Base-by-base conservation (phyloP, 73 alveolate species). In the Uronychia setigera region DNA sequence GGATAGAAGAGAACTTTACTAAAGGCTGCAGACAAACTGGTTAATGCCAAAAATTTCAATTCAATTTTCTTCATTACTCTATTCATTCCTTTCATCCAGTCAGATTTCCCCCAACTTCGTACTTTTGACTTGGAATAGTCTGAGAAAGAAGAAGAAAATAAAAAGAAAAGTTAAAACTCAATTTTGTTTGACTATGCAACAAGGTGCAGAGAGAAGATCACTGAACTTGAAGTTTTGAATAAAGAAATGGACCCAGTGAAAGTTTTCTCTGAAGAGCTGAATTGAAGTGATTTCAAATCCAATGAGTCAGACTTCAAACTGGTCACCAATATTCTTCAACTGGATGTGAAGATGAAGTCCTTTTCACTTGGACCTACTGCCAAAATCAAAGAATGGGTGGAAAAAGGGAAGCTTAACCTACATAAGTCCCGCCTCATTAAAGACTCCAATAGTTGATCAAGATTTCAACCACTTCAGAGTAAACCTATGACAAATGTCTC, bases 31-130 rank as follows among this genome's bases (percentile, higher is more conserved):
- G 67, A 46, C n/a, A 46, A 46, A 19, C 67, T 46, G 5, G 67
- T 46, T 19, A 46, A 5, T 46, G 30, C 86, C 57, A 85, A 85
- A 77, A 84, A 85, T 60, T 85, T 46, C 76, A 34, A 77, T 29
- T 30, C 77, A 27, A 84, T 85, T 0, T 85, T 85, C 35, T 85
- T 35, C 59, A 85, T 85, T 1, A 85, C 91, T 13, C 77, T 83
- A 26, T 85, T 85, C 34, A 84, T 85, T 9, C 91, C 91, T 11
- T 85, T 85, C 60, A 85, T 85, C 26, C 57, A 84, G n/a, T 84
- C 91, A 9, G 77, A 85, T 33, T n/a, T 85, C 57, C 82, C 91
- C 19, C 67, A 46, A 19, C 67, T 46, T 11, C 67, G 67, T 5
- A 46, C 67, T 19, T 46, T 46, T 19, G 67, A 46, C 67, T 46